Evolutionary conservation across 805 yeast genomes (phyloP).

Genomic region (Saccharomycopsis babjevae): DNA sequence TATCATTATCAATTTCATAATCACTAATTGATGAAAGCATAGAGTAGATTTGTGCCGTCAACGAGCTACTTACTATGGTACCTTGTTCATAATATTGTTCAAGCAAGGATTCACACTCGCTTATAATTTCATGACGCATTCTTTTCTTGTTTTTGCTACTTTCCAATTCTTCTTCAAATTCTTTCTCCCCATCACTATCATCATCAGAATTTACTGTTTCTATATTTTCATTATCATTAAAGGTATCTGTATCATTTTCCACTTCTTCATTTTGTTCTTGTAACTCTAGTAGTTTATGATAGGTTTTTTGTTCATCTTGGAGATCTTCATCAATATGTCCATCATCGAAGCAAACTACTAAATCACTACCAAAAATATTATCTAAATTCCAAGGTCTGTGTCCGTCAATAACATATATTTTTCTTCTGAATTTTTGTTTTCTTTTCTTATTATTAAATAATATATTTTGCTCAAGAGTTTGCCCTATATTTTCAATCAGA

Average conservation of each 20-base stretch:
- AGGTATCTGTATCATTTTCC: constrained; percentile 25
- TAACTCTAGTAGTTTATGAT: constrained; percentile 37
- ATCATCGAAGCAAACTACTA: constrained; percentile 78
- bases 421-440: constrained; percentile 35
- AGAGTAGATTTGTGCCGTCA: constrained; percentile 72
- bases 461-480: not conserved
- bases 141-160: constrained; percentile 27
- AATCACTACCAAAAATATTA: constrained; percentile 74
- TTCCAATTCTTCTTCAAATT: constrained; percentile 24
- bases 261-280: constrained; percentile 30
- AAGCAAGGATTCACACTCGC: constrained; percentile 42
- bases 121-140: constrained; percentile 32
- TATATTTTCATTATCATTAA: constrained; percentile 21
- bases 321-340: constrained; percentile 60
- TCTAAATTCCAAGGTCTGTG: constrained; percentile 96
- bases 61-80: constrained; percentile 61
- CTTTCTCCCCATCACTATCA: constrained; percentile 18
- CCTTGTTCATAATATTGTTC: constrained; percentile 82
- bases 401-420: constrained; percentile 78
- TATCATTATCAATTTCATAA: constrained; percentile 46
- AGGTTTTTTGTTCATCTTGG: constrained; percentile 49
- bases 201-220: constrained; percentile 19
- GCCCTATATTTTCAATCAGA: too few species aligned
- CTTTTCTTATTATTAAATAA: constrained; percentile 21
- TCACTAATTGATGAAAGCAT: constrained; percentile 76